A percentile compares a stretch with the other conserved stretches of the same genome.
phyloP scores from a whole-genome alignment of 1,139 yeast genomes.

The Spathaspora sp. region DNA sequence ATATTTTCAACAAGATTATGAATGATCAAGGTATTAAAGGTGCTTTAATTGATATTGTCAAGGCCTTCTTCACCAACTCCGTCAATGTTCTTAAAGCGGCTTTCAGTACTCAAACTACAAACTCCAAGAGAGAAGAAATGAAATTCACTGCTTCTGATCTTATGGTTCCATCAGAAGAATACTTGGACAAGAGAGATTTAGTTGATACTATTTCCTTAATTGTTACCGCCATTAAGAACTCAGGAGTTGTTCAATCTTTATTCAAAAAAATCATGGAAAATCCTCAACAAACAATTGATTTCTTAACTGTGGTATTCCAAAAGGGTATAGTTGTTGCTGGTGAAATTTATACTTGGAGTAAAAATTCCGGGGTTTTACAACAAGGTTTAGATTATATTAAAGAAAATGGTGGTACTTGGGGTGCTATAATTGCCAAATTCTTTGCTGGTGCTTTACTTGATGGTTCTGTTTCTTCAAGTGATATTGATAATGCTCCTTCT shows the following conservation, averaged over 20 bases:
- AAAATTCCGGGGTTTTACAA: conserved; percentile 36
- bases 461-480: conserved; percentile 26
- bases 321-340: conserved; percentile 35
- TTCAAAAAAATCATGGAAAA: conserved; percentile 36
- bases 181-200: conserved; percentile 41
- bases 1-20: conserved; percentile 32
- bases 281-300: conserved; percentile 35
- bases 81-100: conserved; percentile 36
- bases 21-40: conserved; percentile 39
- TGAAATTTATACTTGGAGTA: conserved; percentile 42
- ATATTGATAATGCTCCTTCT: conserved; percentile 26
- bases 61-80: conserved; percentile 15
- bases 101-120: conserved; percentile 24
- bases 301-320: conserved; percentile 35
- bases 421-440: conserved; percentile 28
- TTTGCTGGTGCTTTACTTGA: conserved; percentile 20
- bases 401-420: conserved; percentile 31
- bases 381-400: conserved; percentile 29
- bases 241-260: conserved; percentile 36
- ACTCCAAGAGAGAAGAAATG: conserved; percentile 22
- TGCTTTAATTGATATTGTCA: conserved; percentile 26
- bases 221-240: conserved; percentile 29
- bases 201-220: conserved; percentile 27
- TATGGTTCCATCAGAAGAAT: conserved; percentile 19
- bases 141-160: conserved; percentile 2